phyloP scores from a whole-genome alignment of 768 basidiomycete genomes.

The Pleurotus tuoliensis region DNA sequence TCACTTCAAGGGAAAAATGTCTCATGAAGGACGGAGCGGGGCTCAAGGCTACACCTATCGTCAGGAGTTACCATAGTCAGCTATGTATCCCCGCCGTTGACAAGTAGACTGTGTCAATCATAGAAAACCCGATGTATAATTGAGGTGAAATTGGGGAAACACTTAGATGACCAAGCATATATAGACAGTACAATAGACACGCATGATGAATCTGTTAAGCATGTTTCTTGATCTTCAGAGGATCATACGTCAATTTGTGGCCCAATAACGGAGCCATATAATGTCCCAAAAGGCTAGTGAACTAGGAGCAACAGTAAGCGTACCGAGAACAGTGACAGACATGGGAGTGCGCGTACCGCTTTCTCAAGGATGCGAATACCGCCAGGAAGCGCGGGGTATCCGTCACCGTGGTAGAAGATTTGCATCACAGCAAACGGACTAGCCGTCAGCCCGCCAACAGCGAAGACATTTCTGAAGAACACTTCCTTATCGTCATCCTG shows the following conservation, averaged over 20 bases:
- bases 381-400: neutral
- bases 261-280: constrained; percentile 4
- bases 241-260: neutral
- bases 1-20: too few species aligned
- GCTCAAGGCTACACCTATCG: too few species aligned
- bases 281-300: neutral
- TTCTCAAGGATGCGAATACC: constrained; percentile 3
- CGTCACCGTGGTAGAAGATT: constrained; percentile 4
- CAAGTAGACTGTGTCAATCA: too few species aligned
- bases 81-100: too few species aligned
- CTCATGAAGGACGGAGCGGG: too few species aligned
- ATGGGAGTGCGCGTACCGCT: neutral
- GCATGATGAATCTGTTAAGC: too few species aligned
- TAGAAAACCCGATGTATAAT: too few species aligned
- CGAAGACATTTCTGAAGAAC: constrained; percentile 4
- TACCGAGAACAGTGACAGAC: neutral
- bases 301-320: neutral
- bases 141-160: too few species aligned
- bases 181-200: too few species aligned
- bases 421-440: constrained; percentile 6
- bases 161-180: too few species aligned
- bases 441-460: neutral
- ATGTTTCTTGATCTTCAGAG: constrained; percentile 1
- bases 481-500: constrained; percentile 5
- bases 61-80: too few species aligned